phyloP scores from a whole-genome alignment of 2,329 filamentous ascomycete genomes.

The Phaeosphaeria sp. region DNA sequence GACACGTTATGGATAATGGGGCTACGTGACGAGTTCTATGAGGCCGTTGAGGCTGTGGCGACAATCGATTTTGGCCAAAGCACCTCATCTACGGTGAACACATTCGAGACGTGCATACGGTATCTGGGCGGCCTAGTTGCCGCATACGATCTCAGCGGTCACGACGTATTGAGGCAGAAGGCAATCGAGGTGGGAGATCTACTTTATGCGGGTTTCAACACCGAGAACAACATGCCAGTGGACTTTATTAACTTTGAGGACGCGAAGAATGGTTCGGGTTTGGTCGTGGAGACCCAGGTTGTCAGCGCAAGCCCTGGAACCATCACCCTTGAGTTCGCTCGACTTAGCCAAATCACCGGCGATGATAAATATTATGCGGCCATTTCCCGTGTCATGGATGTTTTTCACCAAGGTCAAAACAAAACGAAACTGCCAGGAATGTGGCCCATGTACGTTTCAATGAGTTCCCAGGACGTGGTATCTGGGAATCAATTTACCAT shows the following conservation, averaged over 20 bases:
- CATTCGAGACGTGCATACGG: conserved; percentile 91
- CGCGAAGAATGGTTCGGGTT: conserved; percentile 33
- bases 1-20: conserved; percentile 91
- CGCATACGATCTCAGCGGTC: conserved; percentile 85
- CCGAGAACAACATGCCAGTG: conserved; percentile 88
- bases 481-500: conserved; percentile 40
- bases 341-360: conserved; percentile 83
- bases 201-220: conserved; percentile 83
- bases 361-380: conserved; percentile 89
- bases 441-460: conserved; percentile 73
- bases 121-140: conserved; percentile 85
- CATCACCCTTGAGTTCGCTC: conserved; percentile 86
- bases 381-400: conserved; percentile 82
- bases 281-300: conserved; percentile 67
- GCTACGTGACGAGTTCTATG: conserved; percentile 77
- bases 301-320: conserved; percentile 61
- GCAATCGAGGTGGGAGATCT: conserved; percentile 80
- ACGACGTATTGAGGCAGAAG: conserved; percentile 75
- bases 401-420: conserved; percentile 77
- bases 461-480: conserved; percentile 36
- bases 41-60: conserved; percentile 72
- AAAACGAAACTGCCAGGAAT: conserved; percentile 75
- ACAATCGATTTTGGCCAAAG: conserved; percentile 85
- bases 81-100: conserved; percentile 72
- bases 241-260: conserved; percentile 54